Conservation (phyloP, 1,284 basidiomycete genomes). For the Afroboletus lepidellus region DNA sequence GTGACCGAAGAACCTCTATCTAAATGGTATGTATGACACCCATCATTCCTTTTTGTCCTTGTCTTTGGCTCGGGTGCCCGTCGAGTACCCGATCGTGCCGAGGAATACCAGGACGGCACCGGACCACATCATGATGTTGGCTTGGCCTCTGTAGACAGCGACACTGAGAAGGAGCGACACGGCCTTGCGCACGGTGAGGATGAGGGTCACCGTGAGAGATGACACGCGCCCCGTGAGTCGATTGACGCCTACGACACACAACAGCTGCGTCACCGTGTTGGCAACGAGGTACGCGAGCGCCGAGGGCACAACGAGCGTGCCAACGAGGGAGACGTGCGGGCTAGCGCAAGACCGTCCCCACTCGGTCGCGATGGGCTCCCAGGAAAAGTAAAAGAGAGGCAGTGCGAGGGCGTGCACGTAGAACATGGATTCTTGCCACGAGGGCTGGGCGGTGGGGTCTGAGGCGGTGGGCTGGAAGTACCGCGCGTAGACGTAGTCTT, state of each 20-base stretch:
- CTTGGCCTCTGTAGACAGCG: conserved; percentile 37
- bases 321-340: conserved; percentile 33
- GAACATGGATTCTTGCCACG: conserved; percentile 92
- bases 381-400: conserved; percentile 66
- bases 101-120: conserved; percentile 69
- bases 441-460: conserved; percentile 30
- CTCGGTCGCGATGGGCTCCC: conserved; percentile 52
- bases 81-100: conserved; percentile 73
- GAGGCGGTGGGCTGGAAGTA: conserved; percentile 48
- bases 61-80: conserved; percentile 32
- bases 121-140: conserved; percentile 51
- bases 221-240: conserved; percentile 78
- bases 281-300: conserved; percentile 67
- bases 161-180: conserved; percentile 79
- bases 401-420: conserved; percentile 78
- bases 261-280: conserved; percentile 83
- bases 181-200: conserved; percentile 89
- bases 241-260: conserved; percentile 92
- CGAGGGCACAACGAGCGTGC: conserved; percentile 46
- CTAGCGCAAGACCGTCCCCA: conserved; percentile 45
- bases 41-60: conserved; percentile 30
- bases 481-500: conserved; percentile 76
- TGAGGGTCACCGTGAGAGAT: conserved; percentile 82
- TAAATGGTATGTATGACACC: too few relatives aligned
- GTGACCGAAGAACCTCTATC: neutral